Base-by-base conservation (phyloP, 139 green algal genomes). In the Chlorella vulgaris region DNA sequence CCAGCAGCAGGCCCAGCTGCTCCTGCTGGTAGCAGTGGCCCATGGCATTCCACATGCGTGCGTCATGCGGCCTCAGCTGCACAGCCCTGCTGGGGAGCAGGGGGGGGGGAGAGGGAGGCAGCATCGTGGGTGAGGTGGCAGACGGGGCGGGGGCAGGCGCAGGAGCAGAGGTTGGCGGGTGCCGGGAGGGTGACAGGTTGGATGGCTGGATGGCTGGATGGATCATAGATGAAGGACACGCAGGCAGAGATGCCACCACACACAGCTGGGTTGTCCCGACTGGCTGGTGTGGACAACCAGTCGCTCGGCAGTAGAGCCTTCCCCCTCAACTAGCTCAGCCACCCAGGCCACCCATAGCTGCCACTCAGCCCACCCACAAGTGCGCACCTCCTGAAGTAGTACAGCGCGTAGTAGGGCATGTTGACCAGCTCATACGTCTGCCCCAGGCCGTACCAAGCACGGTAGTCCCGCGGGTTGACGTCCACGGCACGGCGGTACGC, bases 21-120 rank as follows among this genome's bases (percentile, higher is more conserved):
- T 94, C 88, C 69, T 80, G 86, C 87, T 95, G 91, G 80, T 98
- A 98, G 91, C 94, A 98, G 87, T 98, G 93, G 18, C 94, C 97
- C 89, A 99, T 95, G 19, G 96, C 96, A 68, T 92, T 97, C 97
- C 97, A 99, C 94, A 99, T 98, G 77, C 97, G 92, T 18, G 94
- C 90, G 84, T 99, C 96, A 3, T 90, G 77, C 1, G 93, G 93
- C 21, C 93, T 81, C 83, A 98, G 88, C 85, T 92, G 80, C 38
- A 92, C 86, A 28, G 95, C 96, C 28, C 91, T 85, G 81, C 90
- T 21, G 1, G 3, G 62, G 33, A 15, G 31, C 33, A 63, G 35
- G 29, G 42, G 43, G 28, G 2, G 21, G 4, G 6, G n/a, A 15
- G 47, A 67, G 47, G 31, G 15, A 66, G 47, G 70, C 39, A 74